phyloP scores from a whole-genome alignment of 2,329 filamentous ascomycete genomes.

The Xylariaceae sp. region DNA sequence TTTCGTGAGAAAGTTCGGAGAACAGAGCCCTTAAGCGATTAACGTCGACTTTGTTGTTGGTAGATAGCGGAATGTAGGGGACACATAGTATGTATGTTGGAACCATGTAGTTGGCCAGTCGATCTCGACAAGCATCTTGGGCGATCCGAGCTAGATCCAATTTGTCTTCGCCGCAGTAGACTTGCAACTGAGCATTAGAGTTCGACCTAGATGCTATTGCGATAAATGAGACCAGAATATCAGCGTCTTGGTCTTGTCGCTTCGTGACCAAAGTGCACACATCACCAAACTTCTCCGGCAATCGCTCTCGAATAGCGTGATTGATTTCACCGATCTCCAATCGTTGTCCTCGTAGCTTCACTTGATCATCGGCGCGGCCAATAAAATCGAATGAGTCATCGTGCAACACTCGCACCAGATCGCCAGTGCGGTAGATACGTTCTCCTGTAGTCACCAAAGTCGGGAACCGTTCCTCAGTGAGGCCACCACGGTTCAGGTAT shows the following conservation, averaged over 20 bases:
- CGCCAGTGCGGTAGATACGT: constrained; percentile 81
- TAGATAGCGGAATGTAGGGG: constrained; percentile 70
- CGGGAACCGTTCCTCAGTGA: constrained; percentile 76
- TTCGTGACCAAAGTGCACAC: constrained; percentile 73
- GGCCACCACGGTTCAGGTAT: constrained; percentile 76
- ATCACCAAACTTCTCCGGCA: constrained; percentile 56
- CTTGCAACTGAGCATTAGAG: constrained; percentile 13
- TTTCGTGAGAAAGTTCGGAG: constrained; percentile 53
- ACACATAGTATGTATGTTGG: constrained; percentile 78
- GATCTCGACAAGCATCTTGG: constrained; percentile 62
- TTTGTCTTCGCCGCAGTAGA: constrained; percentile 34
- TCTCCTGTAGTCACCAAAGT: constrained; percentile 54
- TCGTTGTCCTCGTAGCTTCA: constrained; percentile 85
- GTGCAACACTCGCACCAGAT: constrained; percentile 77
- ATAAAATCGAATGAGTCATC: constrained; percentile 85
- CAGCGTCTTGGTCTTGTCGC: constrained; percentile 69
- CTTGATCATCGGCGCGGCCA: constrained; percentile 84
- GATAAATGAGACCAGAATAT: constrained; percentile 75
- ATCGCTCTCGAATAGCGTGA: constrained; percentile 67
- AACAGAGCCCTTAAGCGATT: constrained; percentile 70
- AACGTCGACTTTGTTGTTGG: constrained; percentile 85
- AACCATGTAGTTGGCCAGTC: constrained; percentile 83
- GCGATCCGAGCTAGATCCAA: constrained; percentile 44
- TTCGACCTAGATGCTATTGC: background rate
- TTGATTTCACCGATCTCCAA: constrained; percentile 92